These are phyloP conservation scores for Prunus campanulata DNA, from an alignment of 306 rosid genomes.

Conservation along the genomic window DNA sequence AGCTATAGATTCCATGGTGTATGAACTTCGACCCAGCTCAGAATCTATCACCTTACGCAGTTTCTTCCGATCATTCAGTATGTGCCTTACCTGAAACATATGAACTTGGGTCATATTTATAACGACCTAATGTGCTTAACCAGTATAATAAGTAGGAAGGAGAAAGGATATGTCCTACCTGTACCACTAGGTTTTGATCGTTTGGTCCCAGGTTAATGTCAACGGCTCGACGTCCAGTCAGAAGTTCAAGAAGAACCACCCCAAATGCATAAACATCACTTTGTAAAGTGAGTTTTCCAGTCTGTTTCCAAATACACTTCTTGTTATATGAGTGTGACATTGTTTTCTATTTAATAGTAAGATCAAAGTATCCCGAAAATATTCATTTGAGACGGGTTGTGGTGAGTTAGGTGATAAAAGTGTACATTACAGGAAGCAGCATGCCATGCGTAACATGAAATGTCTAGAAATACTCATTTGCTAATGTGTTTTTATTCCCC, in stretches of 20 bases:
- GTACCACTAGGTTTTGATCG: slow-evolving; percentile 90
- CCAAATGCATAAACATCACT: slow-evolving; percentile 98
- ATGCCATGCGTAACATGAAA: neutral
- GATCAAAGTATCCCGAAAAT: neutral
- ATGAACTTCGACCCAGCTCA: slow-evolving; percentile 70
- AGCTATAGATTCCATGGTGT: slow-evolving; percentile 71
- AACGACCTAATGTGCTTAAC: neutral
- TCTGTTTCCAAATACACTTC: slow-evolving; percentile 44
- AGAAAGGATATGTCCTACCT: slow-evolving; percentile 42
- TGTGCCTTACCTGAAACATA: slow-evolving; percentile 61
- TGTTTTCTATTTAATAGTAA: neutral
- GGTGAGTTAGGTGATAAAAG: neutral
- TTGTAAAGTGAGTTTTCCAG: slow-evolving; percentile 92
- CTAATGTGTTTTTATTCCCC: neutral
- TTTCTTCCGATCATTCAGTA: slow-evolving; percentile 75
- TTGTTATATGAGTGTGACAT: slow-evolving; percentile 1
- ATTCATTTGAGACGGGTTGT: neutral
- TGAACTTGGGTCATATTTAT: neutral
- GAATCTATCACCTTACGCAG: slow-evolving; percentile 82
- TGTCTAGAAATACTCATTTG: neutral
- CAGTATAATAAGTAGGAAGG: neutral
- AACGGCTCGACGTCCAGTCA: slow-evolving; percentile 93
- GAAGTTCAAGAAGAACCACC: slow-evolving; percentile 95
- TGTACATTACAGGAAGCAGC: neutral
- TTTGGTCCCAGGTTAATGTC: slow-evolving; percentile 86